Evolutionary conservation across 2,329 filamentous ascomycete genomes (phyloP).

Genomic region (Colletotrichum sp.): DNA sequence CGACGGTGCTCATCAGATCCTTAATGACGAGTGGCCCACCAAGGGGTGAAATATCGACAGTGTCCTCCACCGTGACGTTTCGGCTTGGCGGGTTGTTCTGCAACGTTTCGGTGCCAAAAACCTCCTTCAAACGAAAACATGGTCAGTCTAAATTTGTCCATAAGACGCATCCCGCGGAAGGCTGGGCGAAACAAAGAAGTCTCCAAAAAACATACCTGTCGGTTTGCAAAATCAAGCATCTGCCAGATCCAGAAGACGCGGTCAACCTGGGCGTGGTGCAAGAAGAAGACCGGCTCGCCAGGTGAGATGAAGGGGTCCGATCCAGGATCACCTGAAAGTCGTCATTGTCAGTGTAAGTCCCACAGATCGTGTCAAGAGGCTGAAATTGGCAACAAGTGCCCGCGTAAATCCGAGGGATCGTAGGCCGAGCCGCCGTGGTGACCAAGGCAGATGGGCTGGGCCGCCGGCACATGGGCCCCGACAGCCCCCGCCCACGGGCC

Average conservation of each 20-base stretch:
- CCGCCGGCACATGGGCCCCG: background rate
- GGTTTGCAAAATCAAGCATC: constrained; percentile 40
- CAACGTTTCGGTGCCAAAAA: constrained; percentile 45
- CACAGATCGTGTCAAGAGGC: background rate
- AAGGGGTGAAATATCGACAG: constrained; percentile 34
- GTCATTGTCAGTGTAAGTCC: background rate
- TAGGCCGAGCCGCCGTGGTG: background rate
- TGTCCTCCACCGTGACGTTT: constrained; percentile 45
- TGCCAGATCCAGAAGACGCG: constrained; percentile 54
- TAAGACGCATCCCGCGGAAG: background rate
- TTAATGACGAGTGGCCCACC: constrained; percentile 35
- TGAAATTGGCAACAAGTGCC: background rate
- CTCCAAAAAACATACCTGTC: constrained; percentile 26
- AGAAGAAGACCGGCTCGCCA: constrained; percentile 48
- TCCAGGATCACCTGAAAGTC: constrained; percentile 43
- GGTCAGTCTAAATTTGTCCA: background rate
- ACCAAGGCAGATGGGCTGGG: background rate
- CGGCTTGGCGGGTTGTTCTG: constrained; percentile 42
- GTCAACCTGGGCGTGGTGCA: constrained; percentile 51
- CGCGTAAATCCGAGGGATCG: background rate
- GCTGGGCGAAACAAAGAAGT: background rate
- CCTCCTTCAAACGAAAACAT: constrained; percentile 11
- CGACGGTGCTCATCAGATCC: constrained; percentile 43
- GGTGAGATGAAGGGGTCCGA: constrained; percentile 48
- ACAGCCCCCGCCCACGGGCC: background rate